Percentiles rank a stretch among this genome's conserved stretches.
Conservation (phyloP, 129 eudicot species). For the Cynara cardunculus region DNA sequence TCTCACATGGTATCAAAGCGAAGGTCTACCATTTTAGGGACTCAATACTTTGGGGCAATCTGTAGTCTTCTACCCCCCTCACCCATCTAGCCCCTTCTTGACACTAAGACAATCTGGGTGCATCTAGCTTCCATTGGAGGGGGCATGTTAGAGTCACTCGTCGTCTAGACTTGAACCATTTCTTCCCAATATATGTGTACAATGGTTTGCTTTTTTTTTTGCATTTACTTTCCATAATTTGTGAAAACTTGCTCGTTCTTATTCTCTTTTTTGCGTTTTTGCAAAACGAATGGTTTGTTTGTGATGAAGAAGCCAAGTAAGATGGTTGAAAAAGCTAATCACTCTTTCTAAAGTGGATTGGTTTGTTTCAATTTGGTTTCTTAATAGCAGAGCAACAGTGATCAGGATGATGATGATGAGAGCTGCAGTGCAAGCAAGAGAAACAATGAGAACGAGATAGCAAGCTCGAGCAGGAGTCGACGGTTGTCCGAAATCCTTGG, state of each 20-base stretch:
- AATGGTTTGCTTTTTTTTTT: neutral
- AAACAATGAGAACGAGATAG: neutral
- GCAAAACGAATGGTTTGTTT: neutral
- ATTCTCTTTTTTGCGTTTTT: neutral
- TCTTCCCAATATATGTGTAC: neutral
- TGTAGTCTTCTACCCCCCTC: too few relatives aligned
- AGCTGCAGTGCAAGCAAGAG: conserved; percentile 5
- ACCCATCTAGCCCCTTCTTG: neutral
- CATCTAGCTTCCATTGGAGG: too few relatives aligned
- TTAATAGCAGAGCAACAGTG: conserved; percentile 44
- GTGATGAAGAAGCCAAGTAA: neutral
- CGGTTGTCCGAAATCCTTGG: conserved; percentile 24
- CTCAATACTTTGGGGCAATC: neutral
- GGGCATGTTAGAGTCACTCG: too few relatives aligned
- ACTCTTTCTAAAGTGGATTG: neutral
- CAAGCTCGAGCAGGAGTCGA: conserved; percentile 25
- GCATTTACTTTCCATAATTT: neutral
- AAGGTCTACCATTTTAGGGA: neutral
- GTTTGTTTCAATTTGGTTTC: conserved; percentile 6
- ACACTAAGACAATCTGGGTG: too few relatives aligned
- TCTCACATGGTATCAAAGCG: neutral
- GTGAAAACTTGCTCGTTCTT: neutral
- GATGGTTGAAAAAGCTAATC: neutral
- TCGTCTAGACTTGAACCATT: neutral
- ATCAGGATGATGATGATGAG: conserved; percentile 32